Conservation (phyloP, 148 eudicot species). For the Rhododendron molle region DNA sequence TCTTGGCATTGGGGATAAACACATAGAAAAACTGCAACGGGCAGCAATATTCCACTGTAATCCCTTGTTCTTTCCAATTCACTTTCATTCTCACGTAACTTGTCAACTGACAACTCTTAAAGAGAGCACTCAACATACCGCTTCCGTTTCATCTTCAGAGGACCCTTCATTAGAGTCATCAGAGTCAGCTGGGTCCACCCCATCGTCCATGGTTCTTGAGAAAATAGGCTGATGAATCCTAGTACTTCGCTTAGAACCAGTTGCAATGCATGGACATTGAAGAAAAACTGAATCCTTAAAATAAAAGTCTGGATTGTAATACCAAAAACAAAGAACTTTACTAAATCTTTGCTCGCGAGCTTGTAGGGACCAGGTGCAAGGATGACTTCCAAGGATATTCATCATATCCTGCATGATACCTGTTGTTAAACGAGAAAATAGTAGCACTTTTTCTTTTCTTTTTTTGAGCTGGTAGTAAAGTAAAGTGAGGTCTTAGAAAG, state of each 20-base stretch:
- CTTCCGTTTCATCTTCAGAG: conserved; percentile 24
- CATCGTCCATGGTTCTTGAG: conserved; percentile 28
- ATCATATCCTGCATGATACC: conserved; percentile 15
- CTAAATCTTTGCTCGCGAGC: conserved; percentile 3
- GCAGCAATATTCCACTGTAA: background rate
- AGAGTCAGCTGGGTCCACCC: conserved; percentile 25
- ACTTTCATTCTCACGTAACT: background rate
- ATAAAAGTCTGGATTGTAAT: conserved; percentile 15
- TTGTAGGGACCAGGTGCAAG: conserved; percentile 19
- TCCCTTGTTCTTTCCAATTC: background rate
- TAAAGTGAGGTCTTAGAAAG: background rate
- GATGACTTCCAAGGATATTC: conserved; percentile 17
- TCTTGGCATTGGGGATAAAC: background rate
- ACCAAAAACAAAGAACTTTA: conserved; percentile 20
- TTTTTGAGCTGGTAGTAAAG: background rate
- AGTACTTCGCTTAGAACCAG: conserved; percentile 7
- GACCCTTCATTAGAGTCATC: conserved; percentile 21
- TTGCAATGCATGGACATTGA: conserved; percentile 14
- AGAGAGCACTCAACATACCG: conserved; percentile 16
- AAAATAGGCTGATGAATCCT: conserved; percentile 24
- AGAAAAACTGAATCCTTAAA: conserved; percentile 10
- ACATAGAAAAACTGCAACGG: background rate
- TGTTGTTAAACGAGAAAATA: background rate
- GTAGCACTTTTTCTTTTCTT: background rate
- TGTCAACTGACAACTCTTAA: background rate